These are phyloP conservation scores for Letharia columbiana DNA, from an alignment of 495 filamentous ascomycete species.

Conservation along the genomic window DNA sequence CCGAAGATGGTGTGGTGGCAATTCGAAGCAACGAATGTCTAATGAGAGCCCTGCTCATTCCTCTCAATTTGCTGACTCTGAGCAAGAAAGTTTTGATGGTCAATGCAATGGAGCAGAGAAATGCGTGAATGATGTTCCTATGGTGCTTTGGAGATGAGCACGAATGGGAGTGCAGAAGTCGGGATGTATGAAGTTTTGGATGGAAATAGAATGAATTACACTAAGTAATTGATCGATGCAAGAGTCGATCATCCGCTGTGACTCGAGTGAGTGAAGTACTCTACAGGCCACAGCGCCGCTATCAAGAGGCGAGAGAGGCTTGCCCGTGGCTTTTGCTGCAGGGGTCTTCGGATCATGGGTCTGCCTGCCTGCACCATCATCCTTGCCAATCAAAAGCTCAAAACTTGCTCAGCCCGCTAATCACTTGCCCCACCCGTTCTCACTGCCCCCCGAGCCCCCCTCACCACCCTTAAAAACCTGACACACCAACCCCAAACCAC, in stretches of 20 bases:
- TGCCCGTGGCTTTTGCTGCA: not conserved
- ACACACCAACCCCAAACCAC: not conserved
- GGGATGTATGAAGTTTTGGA: not conserved
- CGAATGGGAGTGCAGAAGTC: conserved; percentile 12
- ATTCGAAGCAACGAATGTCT: not conserved
- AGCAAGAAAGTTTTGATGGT: not conserved
- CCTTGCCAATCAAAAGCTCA: not conserved
- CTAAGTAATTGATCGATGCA: not conserved
- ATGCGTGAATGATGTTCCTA: not conserved
- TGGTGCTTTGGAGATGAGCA: conserved; percentile 5
- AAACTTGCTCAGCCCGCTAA: not conserved
- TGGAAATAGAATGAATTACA: not conserved
- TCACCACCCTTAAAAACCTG: not conserved
- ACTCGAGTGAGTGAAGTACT: not conserved
- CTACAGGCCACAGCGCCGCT: not conserved
- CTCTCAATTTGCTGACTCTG: not conserved
- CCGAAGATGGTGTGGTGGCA: conserved; percentile 14
- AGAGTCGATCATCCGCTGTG: conserved; percentile 1
- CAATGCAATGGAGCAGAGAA: not conserved
- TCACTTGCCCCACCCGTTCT: not conserved
- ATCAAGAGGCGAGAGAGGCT: too few relatives aligned
- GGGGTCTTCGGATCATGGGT: not conserved
- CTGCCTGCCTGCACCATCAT: not conserved
- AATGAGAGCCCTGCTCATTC: not conserved
- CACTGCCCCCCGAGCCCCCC: not conserved